Evolutionary conservation across 2,329 filamentous ascomycete species (phyloP).

Genomic region (Colletotrichum falcatum): DNA sequence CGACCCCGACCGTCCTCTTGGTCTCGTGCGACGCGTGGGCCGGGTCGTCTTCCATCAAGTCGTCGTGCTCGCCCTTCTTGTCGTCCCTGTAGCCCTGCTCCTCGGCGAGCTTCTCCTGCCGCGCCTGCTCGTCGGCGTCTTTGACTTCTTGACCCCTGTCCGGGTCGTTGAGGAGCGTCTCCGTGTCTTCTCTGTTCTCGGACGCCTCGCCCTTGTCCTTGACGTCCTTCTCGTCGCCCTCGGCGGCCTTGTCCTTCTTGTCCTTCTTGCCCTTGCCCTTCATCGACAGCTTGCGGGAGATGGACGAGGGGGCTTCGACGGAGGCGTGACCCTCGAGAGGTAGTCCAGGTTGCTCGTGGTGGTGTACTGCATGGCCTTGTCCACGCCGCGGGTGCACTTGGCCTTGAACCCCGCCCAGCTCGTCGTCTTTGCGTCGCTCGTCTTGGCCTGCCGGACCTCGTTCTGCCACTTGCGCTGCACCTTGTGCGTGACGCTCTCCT

Average conservation of each 20-base stretch:
- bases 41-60: conserved; percentile 20
- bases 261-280: conserved; percentile 34
- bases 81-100: conserved; percentile 24
- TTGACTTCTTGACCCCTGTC: conserved; percentile 10
- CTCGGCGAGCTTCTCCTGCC: conserved; percentile 32
- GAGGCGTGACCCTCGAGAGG: conserved; percentile 30
- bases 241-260: conserved; percentile 25
- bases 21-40: conserved; percentile 34
- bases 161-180: background rate
- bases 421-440: conserved; percentile 35
- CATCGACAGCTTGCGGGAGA: conserved; percentile 17
- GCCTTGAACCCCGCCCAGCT: conserved; percentile 38
- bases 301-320: conserved; percentile 12
- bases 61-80: conserved; percentile 19
- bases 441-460: conserved; percentile 34
- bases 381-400: conserved; percentile 31
- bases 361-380: conserved; percentile 38
- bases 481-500: conserved; percentile 36
- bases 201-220: conserved; percentile 13
- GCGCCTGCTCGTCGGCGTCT: conserved; percentile 9
- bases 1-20: conserved; percentile 37
- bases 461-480: conserved; percentile 39
- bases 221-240: background rate
- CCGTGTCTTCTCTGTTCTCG: background rate
- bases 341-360: conserved; percentile 37